phyloP scores from a whole-genome alignment of 2,329 filamentous ascomycete species.

The Blumeria graminis region DNA sequence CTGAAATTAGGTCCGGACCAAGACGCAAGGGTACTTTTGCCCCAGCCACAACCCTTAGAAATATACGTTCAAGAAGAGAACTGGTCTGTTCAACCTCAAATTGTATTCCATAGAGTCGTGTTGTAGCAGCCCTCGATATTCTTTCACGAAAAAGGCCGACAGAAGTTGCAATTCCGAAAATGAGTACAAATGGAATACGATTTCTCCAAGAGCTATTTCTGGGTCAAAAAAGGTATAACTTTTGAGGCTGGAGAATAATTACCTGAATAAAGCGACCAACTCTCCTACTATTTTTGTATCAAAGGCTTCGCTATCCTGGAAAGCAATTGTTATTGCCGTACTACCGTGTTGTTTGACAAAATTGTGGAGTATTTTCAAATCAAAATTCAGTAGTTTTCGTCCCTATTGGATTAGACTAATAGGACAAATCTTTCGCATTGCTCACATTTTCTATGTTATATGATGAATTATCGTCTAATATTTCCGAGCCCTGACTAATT shows the following conservation, averaged over 20 bases:
- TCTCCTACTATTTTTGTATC: conserved; percentile 50
- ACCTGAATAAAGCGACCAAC: conserved; percentile 44
- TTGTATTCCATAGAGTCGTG: conserved; percentile 41
- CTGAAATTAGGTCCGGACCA: conserved; percentile 35
- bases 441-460: conserved; percentile 24
- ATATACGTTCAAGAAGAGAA: conserved; percentile 47
- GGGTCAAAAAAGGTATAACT: background rate
- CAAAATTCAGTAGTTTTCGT: conserved; percentile 49
- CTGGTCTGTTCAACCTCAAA: conserved; percentile 57
- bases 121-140: conserved; percentile 42
- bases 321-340: conserved; percentile 41
- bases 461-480: conserved; percentile 28
- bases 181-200: conserved; percentile 49
- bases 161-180: conserved; percentile 64
- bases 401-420: conserved; percentile 19
- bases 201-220: conserved; percentile 36
- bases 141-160: conserved; percentile 57
- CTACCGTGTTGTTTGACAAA: conserved; percentile 29
- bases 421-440: conserved; percentile 3
- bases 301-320: conserved; percentile 67
- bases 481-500: conserved; percentile 22
- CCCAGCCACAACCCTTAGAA: conserved; percentile 37
- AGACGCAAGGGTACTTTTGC: conserved; percentile 32
- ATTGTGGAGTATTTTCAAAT: conserved; percentile 44
- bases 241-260: conserved; percentile 12